These are phyloP conservation scores for Akanthomyces lecanii DNA, from an alignment of 2,329 filamentous ascomycete genomes.

Conservation along the genomic window DNA sequence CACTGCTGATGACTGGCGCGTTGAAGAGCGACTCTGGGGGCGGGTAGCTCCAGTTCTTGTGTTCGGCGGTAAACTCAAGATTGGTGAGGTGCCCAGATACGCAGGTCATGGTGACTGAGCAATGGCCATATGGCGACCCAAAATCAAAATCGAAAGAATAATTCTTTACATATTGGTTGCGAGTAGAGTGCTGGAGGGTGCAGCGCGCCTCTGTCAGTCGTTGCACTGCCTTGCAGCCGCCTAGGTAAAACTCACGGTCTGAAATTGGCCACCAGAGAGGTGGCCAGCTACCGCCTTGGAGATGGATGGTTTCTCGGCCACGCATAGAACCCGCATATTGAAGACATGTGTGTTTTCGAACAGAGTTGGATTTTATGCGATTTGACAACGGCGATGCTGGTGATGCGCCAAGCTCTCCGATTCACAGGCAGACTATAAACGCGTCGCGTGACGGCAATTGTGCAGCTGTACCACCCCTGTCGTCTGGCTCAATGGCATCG, in stretches of 20 bases:
- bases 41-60: slow-evolving; percentile 76
- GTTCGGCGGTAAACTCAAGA: slow-evolving; percentile 70
- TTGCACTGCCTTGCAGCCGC: slow-evolving; percentile 22
- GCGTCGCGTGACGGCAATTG: slow-evolving; percentile 14
- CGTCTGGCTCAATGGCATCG: not conserved
- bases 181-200: slow-evolving; percentile 56
- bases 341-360: not conserved
- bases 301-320: slow-evolving; percentile 77
- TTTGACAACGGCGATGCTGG: not conserved
- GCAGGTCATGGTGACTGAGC: slow-evolving; percentile 87
- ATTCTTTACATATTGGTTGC: slow-evolving; percentile 82
- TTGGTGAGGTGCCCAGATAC: slow-evolving; percentile 83
- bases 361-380: slow-evolving; percentile 6
- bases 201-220: not conserved
- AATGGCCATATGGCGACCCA: slow-evolving; percentile 71
- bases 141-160: slow-evolving; percentile 92
- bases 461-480: not conserved
- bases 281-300: slow-evolving; percentile 90
- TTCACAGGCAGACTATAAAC: slow-evolving; percentile 4
- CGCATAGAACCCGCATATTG: slow-evolving; percentile 53
- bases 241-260: slow-evolving; percentile 54
- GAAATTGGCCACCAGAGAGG: slow-evolving; percentile 70
- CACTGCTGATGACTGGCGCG: slow-evolving; percentile 65
- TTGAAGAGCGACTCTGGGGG: slow-evolving; percentile 76
- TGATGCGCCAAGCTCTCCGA: not conserved